Base-by-base conservation (phyloP, 306 rosid genomes). In the Hippophae gyantsensis region DNA sequence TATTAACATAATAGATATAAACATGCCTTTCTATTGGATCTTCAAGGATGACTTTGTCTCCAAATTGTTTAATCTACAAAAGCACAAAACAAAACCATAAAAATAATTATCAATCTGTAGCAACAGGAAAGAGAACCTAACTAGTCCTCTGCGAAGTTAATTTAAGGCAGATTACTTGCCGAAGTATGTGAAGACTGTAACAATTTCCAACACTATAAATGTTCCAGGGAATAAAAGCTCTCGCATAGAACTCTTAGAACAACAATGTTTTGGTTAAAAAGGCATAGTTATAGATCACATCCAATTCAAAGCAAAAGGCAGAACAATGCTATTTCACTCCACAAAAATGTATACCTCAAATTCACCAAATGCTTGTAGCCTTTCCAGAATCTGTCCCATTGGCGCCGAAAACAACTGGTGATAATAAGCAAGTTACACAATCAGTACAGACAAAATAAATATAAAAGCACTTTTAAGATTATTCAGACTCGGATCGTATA, bases 321-420 rank as follows among this genome's bases (percentile, higher is more conserved):
- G 10, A 5, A 50, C 10, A 32, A 2, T 32, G 38, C 5, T 38
- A 42, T 25, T 42, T 57, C 60, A 56, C 64, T 5, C 64, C 69
- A 13, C 43, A 44, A 43, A 52, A 43, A 52, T 23, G 57, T 60
- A 12, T 54, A 81, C 99, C 90, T 92, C 95, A 65, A 92, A 92
- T 86, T 92, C 99, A 54, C 99, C 99, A 70, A 92, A 92, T 25
- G 87, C 83, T 52, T 86, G 84, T 60, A 92, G 57, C 65, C 96
- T 77, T 9, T 92, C 97, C 26, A 92, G 81, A 81, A 92, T 92
- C 79, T 86, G 88, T 0, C 72, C 80, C 99, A 92, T 92, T 61
- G 99, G 99, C 47, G 94, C 86, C 25, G 99, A 85, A 11, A 86
- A 77, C 56, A 86, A 87, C 99, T 92, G 42, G 60, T 32, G 38